Evolutionary conservation across 345 rosid species (phyloP).

Genomic region (Sonneratia caseolaris): DNA sequence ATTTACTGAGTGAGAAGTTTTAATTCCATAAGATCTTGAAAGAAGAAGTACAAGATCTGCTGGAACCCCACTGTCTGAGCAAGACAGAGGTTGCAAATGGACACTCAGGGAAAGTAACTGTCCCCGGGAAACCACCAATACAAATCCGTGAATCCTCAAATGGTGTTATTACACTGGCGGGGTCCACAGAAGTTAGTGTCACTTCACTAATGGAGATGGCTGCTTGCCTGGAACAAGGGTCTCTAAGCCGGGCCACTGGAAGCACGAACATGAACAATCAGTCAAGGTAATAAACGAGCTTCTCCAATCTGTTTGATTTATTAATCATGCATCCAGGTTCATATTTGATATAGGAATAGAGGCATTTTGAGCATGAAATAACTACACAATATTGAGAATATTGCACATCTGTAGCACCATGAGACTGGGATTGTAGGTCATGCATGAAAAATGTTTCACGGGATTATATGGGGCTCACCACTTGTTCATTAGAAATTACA

Average conservation of each 20-base stretch:
- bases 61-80: conserved; percentile 50
- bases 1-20: conserved; percentile 17
- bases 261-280: conserved; percentile 98
- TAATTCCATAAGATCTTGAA: conserved; percentile 63
- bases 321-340: background rate
- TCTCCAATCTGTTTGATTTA: background rate
- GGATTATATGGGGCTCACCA: background rate
- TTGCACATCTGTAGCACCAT: too few relatives aligned
- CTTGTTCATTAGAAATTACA: background rate
- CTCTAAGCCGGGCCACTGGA: conserved; percentile 89
- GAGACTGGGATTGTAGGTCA: background rate
- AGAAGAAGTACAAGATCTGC: conserved; percentile 95
- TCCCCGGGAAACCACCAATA: conserved; percentile 86
- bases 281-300: conserved; percentile 53
- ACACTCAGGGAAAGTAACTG: conserved; percentile 42
- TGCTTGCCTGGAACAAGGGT: conserved; percentile 91
- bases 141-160: conserved; percentile 95
- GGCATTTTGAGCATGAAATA: background rate
- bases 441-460: background rate
- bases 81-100: conserved; percentile 54
- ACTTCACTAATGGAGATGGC: conserved; percentile 82
- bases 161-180: conserved; percentile 93
- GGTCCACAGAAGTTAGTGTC: conserved; percentile 90
- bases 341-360: background rate
- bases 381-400: background rate